Base-by-base conservation (phyloP, 2,329 filamentous ascomycete species). In the Cadophora luteo-olivacea region DNA sequence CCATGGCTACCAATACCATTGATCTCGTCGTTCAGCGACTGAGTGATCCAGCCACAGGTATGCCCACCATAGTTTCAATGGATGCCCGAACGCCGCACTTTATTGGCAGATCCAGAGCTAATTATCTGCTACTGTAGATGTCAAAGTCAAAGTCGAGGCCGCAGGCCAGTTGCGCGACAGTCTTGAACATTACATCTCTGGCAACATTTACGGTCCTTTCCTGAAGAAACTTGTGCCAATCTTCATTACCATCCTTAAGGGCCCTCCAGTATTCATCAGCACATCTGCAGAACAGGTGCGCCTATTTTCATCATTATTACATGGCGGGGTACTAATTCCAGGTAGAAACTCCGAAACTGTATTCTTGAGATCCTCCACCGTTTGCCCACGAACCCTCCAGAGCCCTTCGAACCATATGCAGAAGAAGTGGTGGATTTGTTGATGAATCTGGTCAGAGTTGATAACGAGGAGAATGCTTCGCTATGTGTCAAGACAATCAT, bases 381-480 rank as follows among this genome's bases (percentile, higher is more conserved):
- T 72, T 82, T 99, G 57, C 89, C 89, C 6, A 85, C 94, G 80
- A 88, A 86, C 49, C 91, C 93, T 1, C 82, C 89, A 65, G 94
- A 97, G 75, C 89, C 89, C 0, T 90, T 97, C 81, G 94, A 98
- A 79, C 92, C 91, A 0, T 97, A 95, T 80, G 94, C 95, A 49
- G 87, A 90, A 72, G 93, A 97, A 78, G 90, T 97, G 69, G 93
- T 97, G 69, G 94, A 97, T 77, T 86, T 97, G 73, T 86, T 98
- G 71, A 95, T 98, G 89, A 87, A 88, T 65, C 83, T 99, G 68
- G 94, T 98, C 69, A 90, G 91, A 74, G 91, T 89, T 52, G 96
- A 99, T 80, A 99, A 99, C 76, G 96, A 99, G 81, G 96, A 99
- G 72, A 99, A 99, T 84, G 96, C 95, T 1, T 93, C 97, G n/a